Evolutionary conservation across 352 stramenopile species (phyloP).

Genomic region (Globisporangium paroecandrum): DNA sequence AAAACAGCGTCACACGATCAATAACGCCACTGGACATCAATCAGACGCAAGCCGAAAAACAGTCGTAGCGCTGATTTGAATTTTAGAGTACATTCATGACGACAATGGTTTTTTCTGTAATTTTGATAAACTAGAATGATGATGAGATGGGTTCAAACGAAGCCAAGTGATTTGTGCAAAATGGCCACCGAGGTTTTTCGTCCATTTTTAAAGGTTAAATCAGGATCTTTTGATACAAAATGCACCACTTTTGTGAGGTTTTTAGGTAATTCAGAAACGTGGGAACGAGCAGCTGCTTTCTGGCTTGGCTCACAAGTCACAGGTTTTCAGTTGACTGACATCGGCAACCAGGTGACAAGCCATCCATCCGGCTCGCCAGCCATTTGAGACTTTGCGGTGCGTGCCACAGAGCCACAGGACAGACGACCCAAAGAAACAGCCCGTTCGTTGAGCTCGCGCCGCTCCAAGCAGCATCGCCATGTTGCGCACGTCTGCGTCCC

Average conservation of each 20-base stretch:
- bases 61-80: too few species aligned
- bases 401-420: not conserved
- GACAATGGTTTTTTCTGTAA: not conserved
- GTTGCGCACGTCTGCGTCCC: slow-evolving; percentile 8
- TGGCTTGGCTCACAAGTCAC: slow-evolving; percentile 6
- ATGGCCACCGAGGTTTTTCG: not conserved
- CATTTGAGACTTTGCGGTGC: slow-evolving; percentile 13
- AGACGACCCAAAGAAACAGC: not conserved
- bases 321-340: slow-evolving; percentile 1
- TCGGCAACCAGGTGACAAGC: not conserved
- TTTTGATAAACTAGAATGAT: not conserved
- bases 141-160: slow-evolving; percentile 11
- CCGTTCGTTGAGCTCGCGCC: not conserved
- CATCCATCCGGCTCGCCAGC: not conserved
- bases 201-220: not conserved
- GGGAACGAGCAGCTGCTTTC: slow-evolving; percentile 5
- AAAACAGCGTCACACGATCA: too few species aligned
- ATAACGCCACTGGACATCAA: too few species aligned
- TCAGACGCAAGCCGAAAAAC: too few species aligned
- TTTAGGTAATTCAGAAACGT: not conserved
- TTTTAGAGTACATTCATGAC: too few species aligned
- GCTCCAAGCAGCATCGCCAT: slow-evolving; percentile 4
- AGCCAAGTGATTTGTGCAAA: not conserved
- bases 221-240: not conserved
- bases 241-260: not conserved